Evolutionary conservation across 164 flowering plant species (phyloP), one percentile per base, ranked within the genome.

Genomic region (Tinospora cordifolia): DNA sequence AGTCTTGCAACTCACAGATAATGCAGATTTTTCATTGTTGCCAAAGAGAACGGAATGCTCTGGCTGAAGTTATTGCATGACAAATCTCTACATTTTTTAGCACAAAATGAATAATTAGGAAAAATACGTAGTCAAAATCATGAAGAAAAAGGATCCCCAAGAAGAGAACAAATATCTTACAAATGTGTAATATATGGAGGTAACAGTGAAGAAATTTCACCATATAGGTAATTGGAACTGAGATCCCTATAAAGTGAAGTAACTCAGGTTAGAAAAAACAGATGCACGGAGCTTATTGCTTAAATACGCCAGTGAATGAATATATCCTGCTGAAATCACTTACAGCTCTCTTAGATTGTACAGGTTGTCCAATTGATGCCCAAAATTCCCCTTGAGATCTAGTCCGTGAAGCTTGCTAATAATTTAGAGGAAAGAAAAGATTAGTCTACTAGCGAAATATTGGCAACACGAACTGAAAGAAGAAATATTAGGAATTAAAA

Each of bases 131-230:
- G 27, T 63, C 6, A 19, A 38, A 6, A 72, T 6, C n/a, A 7
- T n/a, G 22, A 72, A 36, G 49, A n/a, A 25, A 62, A 8, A 62
- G 40, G 15, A 47, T 67, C n/a, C 13, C 2, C 22, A 54, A 51
- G n/a, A 46, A 49, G n/a, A 6, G 21, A 22, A 41, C 9, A 63
- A 11, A 36, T 15, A 41, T 65, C 89, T 82, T 83, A 92, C 98
- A 92, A 73, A 62, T 84, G 80, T 60, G 88, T 85, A 27, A 79
- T 81, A 83, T 88, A 90, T 34, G 86, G 84, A 19, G 96, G 98
- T 65, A 92, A 77, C 63, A 71, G 59, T 47, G 62, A 62, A 7
- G 98, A 93, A 68, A 92, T 87, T 76, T 76, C 85, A 54, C 93
- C 98, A 21, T 65, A 66, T 66, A 92, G 78, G 74, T 72, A 65